Conservation (phyloP, 192 early-diverging fungal genomes). For the Coemansia sp. region DNA sequence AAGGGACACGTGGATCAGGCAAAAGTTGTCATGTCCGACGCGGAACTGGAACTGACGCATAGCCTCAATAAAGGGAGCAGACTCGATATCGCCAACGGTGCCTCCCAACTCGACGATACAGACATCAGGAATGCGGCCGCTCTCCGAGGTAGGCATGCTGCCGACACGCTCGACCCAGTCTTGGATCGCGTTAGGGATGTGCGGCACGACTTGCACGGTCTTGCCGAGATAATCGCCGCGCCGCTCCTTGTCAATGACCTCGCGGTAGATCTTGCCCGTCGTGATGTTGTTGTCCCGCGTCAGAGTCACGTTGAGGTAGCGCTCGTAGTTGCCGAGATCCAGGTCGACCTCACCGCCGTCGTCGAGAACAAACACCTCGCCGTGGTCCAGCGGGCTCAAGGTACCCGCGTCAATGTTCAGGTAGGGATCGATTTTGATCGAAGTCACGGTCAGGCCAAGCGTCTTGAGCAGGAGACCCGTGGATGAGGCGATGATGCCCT, state of each 20-base stretch:
- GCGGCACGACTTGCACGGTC: slow-evolving; percentile 99
- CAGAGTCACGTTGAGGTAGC: slow-evolving; percentile 93
- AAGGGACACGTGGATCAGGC: slow-evolving; percentile 95
- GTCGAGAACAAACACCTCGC: slow-evolving; percentile 98
- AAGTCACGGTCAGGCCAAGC: slow-evolving; percentile 88
- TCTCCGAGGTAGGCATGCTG: slow-evolving; percentile 80
- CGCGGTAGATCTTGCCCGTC: slow-evolving; percentile 97
- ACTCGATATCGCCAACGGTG: slow-evolving; percentile 99
- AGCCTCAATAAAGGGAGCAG: slow-evolving; percentile 98
- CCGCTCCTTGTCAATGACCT: slow-evolving; percentile 95
- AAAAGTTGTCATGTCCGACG: slow-evolving; percentile 98
- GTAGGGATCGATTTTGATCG: slow-evolving; percentile 99
- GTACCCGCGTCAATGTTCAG: slow-evolving; percentile 99
- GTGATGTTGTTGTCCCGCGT: slow-evolving; percentile 99
- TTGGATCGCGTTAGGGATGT: slow-evolving; percentile 97
- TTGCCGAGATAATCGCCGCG: slow-evolving; percentile 97
- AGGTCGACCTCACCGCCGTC: slow-evolving; percentile 99
- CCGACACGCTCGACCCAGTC: slow-evolving; percentile 99
- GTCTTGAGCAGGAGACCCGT: slow-evolving; percentile 95
- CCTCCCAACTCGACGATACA: slow-evolving; percentile 99
- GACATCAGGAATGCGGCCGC: slow-evolving; percentile 76
- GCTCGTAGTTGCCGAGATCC: slow-evolving; percentile 99
- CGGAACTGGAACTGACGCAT: slow-evolving; percentile 99
- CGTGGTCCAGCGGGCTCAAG: slow-evolving; percentile 96
- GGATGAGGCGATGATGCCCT: slow-evolving; percentile 98